Evolutionary conservation across 116 monocot species (phyloP), one percentile per base, ranked within the genome.

Genomic region (Posidonia oceanica): DNA sequence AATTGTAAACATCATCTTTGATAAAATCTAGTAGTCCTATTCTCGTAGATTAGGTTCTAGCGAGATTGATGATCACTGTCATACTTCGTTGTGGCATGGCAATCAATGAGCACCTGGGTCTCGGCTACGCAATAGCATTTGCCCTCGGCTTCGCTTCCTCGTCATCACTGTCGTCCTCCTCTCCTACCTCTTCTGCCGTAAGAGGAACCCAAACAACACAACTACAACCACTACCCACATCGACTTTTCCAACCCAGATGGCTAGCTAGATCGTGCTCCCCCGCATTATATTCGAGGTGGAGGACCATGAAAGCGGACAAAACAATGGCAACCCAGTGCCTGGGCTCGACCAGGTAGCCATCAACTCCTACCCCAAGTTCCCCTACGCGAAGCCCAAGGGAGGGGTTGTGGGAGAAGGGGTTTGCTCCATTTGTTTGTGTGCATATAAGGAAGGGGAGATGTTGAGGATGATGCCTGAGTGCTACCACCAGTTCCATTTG

Each of bases 401-500:
- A 18, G 22, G 40, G 14, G 41, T 11, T 22, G 61, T 36, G 3
- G 76, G 72, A 4, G 87, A 83, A 52, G 44, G 70, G 7, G 71
- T 72, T 1, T 91, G 91, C 73, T 58, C 87, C 54, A 87, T 91
- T 54, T 93, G 93, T 69, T 60, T 93, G 11, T 84, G 86, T 58
- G 93, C 89, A 75, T 93, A 89, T 58, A 72, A 72, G 73, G 93
- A 93, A 13, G 89, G 78, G 55, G 93, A 89, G 89, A 93, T 89
- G 93, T 67, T 84, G 36, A 69, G 93, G 84, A 84, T 93, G 93
- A 69, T 87, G 77, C 88, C 93, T 0, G 93, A 86, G 38, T 93
- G 93, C 74, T 39, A 80, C 61, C 93, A 93, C 70, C 78, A 20
- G 68, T 93, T 93, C 73, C 93, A 93, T 59, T 54, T 86, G 37